These are phyloP conservation scores for Pestalotiopsis sp. DNA, from an alignment of 2,329 filamentous ascomycete species.

Conservation along the genomic window DNA sequence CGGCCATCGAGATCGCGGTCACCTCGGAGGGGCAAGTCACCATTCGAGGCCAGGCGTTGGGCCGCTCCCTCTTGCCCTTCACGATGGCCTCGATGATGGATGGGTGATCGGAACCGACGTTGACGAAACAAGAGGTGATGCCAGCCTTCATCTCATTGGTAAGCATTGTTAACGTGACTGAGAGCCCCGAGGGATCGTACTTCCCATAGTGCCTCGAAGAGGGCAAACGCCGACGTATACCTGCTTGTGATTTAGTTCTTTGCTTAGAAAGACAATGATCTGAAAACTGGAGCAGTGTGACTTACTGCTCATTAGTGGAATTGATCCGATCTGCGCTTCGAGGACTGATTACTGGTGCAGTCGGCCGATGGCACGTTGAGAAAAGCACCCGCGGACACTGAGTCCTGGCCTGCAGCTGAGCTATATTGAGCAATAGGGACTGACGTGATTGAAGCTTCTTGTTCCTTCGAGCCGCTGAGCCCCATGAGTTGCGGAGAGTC, in stretches of 20 bases:
- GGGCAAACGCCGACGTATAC: conserved; percentile 69
- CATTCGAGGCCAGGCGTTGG: conserved; percentile 61
- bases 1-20: conserved; percentile 76
- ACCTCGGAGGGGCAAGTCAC: conserved; percentile 66
- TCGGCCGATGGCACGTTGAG: too few relatives aligned
- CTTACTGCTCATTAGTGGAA: neutral
- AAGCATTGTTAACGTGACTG: neutral
- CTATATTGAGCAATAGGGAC: too few relatives aligned
- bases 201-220: conserved; percentile 69
- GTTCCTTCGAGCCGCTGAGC: too few relatives aligned
- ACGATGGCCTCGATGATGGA: conserved; percentile 73
- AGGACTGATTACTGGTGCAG: too few relatives aligned
- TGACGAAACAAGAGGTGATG: conserved; percentile 56
- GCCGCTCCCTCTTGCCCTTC: conserved; percentile 67
- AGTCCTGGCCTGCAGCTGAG: too few relatives aligned
- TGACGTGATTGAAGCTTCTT: too few relatives aligned
- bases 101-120: conserved; percentile 64
- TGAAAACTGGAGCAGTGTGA: neutral
- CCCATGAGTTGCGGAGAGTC: too few relatives aligned
- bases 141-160: conserved; percentile 36
- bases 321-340: neutral
- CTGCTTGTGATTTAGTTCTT: conserved; percentile 3
- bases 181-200: conserved; percentile 39
- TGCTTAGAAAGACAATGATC: too few relatives aligned
- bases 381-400: too few relatives aligned